phyloP scores from a whole-genome alignment of 2,329 filamentous ascomycete genomes.

The Fusarium agapanthi region DNA sequence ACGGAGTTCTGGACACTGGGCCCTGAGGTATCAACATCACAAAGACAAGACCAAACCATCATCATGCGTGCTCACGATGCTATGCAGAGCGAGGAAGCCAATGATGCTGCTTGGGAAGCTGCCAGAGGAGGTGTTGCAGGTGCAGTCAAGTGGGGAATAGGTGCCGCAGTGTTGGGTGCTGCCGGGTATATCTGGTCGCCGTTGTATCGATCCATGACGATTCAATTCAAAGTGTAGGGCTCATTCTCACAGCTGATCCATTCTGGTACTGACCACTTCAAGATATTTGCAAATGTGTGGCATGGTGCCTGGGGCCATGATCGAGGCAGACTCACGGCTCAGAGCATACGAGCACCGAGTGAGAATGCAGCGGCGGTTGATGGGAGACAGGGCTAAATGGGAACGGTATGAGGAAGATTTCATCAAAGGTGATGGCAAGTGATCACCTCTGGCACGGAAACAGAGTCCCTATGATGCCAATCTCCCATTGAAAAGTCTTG shows the following conservation, averaged over 20 bases:
- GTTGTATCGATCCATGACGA: slow-evolving; percentile 74
- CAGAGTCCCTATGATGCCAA: background rate
- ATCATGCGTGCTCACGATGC: slow-evolving; percentile 53
- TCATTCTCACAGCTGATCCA: background rate
- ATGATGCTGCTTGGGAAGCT: slow-evolving; percentile 76
- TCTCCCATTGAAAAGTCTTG: slow-evolving; percentile 4
- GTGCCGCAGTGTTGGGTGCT: slow-evolving; percentile 68
- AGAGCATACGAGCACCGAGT: slow-evolving; percentile 72
- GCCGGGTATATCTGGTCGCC: slow-evolving; percentile 73
- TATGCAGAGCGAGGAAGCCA: slow-evolving; percentile 72
- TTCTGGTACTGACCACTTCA: slow-evolving; percentile 11
- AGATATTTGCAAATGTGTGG: slow-evolving; percentile 87
- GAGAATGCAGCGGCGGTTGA: slow-evolving; percentile 69
- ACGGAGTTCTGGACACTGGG: background rate
- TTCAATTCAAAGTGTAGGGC: slow-evolving; percentile 80
- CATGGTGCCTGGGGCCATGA: slow-evolving; percentile 81
- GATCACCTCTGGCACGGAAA: slow-evolving; percentile 2
- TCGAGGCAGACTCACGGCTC: slow-evolving; percentile 77
- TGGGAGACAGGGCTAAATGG: slow-evolving; percentile 74
- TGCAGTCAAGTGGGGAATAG: slow-evolving; percentile 77
- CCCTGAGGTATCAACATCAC: background rate
- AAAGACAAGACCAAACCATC: background rate
- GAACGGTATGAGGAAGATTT: slow-evolving; percentile 70
- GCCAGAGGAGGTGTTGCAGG: slow-evolving; percentile 72
- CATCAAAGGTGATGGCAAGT: slow-evolving; percentile 54